A percentile compares a stretch with the other conserved stretches of the same genome.
phyloP scores from a whole-genome alignment of 2,329 filamentous ascomycete species.

The Pestalotiopsis sp. region DNA sequence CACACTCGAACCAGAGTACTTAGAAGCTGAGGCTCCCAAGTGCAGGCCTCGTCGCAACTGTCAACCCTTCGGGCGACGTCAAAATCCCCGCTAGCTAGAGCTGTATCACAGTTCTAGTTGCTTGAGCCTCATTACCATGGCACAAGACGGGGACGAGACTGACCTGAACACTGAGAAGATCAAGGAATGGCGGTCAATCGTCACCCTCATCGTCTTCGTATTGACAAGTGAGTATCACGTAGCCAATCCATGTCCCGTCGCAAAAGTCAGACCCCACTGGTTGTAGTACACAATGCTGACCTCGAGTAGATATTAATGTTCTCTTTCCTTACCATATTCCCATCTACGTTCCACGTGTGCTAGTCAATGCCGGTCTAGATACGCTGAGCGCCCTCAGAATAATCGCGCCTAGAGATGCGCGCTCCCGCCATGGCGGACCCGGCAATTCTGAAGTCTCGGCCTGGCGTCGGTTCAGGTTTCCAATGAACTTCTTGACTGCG shows the following conservation, averaged over 20 bases:
- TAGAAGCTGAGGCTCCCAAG: constrained; percentile 1
- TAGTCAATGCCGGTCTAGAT: constrained; percentile 49
- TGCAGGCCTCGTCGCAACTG: not conserved
- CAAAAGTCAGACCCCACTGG: not conserved
- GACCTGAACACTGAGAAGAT: constrained; percentile 58
- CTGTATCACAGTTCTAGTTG: not conserved
- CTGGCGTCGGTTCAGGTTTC: constrained; percentile 55
- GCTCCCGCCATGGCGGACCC: constrained; percentile 25
- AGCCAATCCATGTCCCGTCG: not conserved
- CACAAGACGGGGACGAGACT: constrained; percentile 20
- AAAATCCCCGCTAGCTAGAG: not conserved
- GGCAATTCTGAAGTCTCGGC: constrained; percentile 19
- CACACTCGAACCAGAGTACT: not conserved
- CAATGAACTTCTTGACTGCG: constrained; percentile 72
- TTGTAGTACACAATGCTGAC: not conserved
- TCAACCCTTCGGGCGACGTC: not conserved
- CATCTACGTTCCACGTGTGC: constrained; percentile 56
- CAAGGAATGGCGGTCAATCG: constrained; percentile 68
- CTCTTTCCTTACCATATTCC: constrained; percentile 71
- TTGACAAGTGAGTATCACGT: constrained; percentile 63
- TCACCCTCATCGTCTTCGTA: constrained; percentile 71
- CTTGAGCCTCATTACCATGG: constrained; percentile 16
- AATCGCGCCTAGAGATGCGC: constrained; percentile 47
- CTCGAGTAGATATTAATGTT: constrained; percentile 63
- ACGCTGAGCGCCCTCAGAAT: constrained; percentile 50